phyloP scores from a whole-genome alignment of 257 asterid genomes.

The Anisodus tanguticus region DNA sequence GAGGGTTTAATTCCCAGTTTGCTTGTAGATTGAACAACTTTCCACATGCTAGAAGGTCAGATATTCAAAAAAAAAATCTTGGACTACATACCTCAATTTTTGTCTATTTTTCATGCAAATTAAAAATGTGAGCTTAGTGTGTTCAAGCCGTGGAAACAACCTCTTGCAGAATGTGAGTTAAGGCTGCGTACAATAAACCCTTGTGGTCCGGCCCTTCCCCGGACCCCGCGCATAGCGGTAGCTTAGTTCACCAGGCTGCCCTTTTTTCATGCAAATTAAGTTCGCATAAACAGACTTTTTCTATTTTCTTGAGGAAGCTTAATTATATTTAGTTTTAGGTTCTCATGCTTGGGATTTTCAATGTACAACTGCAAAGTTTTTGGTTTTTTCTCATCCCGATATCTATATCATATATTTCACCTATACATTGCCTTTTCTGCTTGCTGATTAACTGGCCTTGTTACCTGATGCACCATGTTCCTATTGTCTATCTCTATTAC shows the following conservation, averaged over 20 bases:
- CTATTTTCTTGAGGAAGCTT: background rate
- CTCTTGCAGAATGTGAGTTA: no score
- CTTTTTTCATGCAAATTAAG: no score
- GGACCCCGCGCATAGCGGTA: no score
- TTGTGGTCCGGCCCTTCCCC: no score
- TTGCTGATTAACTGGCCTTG: background rate
- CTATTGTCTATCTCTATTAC: background rate
- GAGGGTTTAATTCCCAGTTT: background rate
- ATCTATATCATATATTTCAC: background rate
- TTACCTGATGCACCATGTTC: background rate
- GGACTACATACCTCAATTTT: conserved; percentile 7
- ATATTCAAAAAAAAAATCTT: background rate
- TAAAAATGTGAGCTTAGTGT: no score
- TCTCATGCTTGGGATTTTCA: background rate
- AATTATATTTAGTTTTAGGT: background rate
- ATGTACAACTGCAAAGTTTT: background rate
- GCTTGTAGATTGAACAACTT: background rate
- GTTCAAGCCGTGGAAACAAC: no score
- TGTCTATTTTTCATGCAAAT: background rate
- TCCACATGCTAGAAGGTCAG: conserved; percentile 18
- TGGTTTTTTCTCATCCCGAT: background rate
- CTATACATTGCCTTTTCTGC: background rate
- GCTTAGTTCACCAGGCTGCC: no score
- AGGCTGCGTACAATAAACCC: no score
- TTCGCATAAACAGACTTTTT: background rate